Evolutionary conservation across 768 basidiomycete genomes (phyloP).

Genomic region (Mycena venus): DNA sequence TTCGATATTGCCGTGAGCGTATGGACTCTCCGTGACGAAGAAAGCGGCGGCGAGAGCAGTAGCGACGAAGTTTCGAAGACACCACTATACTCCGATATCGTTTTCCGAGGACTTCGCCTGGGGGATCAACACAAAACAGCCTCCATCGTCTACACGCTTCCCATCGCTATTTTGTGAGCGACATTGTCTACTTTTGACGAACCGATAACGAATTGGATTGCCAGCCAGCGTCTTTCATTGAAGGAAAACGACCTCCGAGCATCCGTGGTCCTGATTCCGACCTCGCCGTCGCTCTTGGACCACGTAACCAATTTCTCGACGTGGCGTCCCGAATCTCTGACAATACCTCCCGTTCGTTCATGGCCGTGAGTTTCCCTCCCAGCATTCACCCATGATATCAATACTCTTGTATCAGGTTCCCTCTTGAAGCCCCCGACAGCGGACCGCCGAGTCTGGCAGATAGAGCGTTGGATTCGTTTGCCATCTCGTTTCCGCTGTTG

Average conservation of each 20-base stretch:
- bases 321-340: slow-evolving; percentile 14
- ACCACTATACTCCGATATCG: slow-evolving; percentile 28
- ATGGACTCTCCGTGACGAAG: slow-evolving; percentile 11
- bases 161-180: slow-evolving; percentile 17
- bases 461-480: slow-evolving; percentile 26
- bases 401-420: slow-evolving; percentile 10
- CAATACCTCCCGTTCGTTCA: slow-evolving; percentile 9
- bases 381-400: not conserved
- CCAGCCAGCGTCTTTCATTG: not conserved
- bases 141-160: slow-evolving; percentile 4
- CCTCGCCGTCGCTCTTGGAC: slow-evolving; percentile 21
- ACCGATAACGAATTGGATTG: not conserved
- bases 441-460: slow-evolving; percentile 3
- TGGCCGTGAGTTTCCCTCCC: slow-evolving; percentile 23
- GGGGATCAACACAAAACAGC: slow-evolving; percentile 13
- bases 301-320: slow-evolving; percentile 25
- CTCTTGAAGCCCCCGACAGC: not conserved
- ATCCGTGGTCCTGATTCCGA: slow-evolving; percentile 26
- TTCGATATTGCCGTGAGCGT: slow-evolving; percentile 31
- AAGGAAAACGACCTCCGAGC: slow-evolving; percentile 22
- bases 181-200: not conserved
- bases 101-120: slow-evolving; percentile 19
- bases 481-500: slow-evolving; percentile 20
- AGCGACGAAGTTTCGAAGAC: not conserved
- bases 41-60: not conserved